A percentile compares a stretch with the other conserved stretches of the same genome.
phyloP scores from a whole-genome alignment of 495 filamentous ascomycete genomes.

The Alectoria sarmentosa region DNA sequence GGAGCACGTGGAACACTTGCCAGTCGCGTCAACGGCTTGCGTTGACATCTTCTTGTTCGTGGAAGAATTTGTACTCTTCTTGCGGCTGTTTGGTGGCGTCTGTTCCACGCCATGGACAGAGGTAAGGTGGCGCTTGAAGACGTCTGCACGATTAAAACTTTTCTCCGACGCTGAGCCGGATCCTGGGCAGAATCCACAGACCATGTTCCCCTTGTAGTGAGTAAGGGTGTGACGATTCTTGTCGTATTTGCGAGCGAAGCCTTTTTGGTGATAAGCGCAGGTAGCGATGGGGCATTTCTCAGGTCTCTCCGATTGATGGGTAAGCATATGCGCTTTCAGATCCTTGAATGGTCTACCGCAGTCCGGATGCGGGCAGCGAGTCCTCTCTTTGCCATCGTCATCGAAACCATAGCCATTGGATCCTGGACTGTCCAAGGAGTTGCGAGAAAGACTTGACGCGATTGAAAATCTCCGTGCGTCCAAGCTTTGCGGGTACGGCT shows the following conservation, averaged over 20 bases:
- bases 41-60: constrained; percentile 42
- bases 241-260: constrained; percentile 96
- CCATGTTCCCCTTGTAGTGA: constrained; percentile 99
- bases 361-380: constrained; percentile 73
- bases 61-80: constrained; percentile 56
- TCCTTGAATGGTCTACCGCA: constrained; percentile 93
- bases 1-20: constrained; percentile 94
- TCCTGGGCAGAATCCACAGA: constrained; percentile 94
- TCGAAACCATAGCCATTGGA: constrained; percentile 48
- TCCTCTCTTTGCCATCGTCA: constrained; percentile 58
- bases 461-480: constrained; percentile 45
- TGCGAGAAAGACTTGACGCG: constrained; percentile 49
- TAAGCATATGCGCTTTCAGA: constrained; percentile 91
- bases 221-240: constrained; percentile 98
- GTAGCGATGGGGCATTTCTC: constrained; percentile 94
- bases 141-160: constrained; percentile 96
- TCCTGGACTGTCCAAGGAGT: constrained; percentile 47
- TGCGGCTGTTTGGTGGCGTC: constrained; percentile 88
- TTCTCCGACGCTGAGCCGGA: constrained; percentile 90
- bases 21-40: constrained; percentile 68
- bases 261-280: constrained; percentile 93
- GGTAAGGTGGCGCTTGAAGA: constrained; percentile 96
- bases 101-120: constrained; percentile 94
- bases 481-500: constrained; percentile 31
- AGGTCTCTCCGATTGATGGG: constrained; percentile 86